Percentiles rank a stretch among this genome's conserved stretches.
Conservation (phyloP, 2,329 filamentous ascomycete species). For the Talaromyces piceae region DNA sequence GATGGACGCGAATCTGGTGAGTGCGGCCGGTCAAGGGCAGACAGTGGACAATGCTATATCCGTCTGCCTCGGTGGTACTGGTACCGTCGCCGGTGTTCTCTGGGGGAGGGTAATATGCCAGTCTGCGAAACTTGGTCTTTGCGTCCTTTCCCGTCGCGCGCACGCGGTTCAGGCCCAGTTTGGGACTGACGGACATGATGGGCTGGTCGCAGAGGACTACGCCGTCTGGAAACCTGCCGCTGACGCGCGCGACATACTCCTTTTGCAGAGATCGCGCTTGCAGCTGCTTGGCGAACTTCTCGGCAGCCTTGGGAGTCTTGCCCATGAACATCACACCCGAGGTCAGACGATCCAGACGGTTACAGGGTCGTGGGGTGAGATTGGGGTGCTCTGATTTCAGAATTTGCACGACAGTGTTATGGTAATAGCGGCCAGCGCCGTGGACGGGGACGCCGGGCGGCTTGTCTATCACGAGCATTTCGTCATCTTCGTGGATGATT, state of each 20-base stretch:
- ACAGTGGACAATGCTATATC: slow-evolving; percentile 92
- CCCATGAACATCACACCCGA: slow-evolving; percentile 98
- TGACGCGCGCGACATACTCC: slow-evolving; percentile 88
- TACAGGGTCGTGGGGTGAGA: slow-evolving; percentile 66
- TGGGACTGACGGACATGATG: slow-evolving; percentile 88
- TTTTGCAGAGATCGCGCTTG: slow-evolving; percentile 77
- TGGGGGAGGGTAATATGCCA: slow-evolving; percentile 78
- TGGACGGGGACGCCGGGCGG: slow-evolving; percentile 92
- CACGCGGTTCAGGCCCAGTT: slow-evolving; percentile 89
- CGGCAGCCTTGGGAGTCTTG: slow-evolving; percentile 74
- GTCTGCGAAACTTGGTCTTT: slow-evolving; percentile 78
- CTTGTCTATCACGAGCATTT: slow-evolving; percentile 95
- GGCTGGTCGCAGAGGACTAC: slow-evolving; percentile 90
- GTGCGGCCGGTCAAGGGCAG: slow-evolving; percentile 88
- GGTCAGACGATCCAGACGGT: slow-evolving; percentile 86
- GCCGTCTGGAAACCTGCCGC: slow-evolving; percentile 83
- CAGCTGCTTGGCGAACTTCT: slow-evolving; percentile 68
- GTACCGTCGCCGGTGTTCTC: slow-evolving; percentile 19
- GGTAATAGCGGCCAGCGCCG: slow-evolving; percentile 89
- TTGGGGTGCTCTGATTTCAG: slow-evolving; percentile 66
- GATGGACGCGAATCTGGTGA: slow-evolving; percentile 88
- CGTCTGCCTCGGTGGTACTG: slow-evolving; percentile 46
- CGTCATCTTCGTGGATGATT: slow-evolving; percentile 83
- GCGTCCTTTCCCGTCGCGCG: slow-evolving; percentile 86
- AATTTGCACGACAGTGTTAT: slow-evolving; percentile 90